Conservation (phyloP, 1,284 basidiomycete genomes). For the Cryptococcus deneoformans region DNA sequence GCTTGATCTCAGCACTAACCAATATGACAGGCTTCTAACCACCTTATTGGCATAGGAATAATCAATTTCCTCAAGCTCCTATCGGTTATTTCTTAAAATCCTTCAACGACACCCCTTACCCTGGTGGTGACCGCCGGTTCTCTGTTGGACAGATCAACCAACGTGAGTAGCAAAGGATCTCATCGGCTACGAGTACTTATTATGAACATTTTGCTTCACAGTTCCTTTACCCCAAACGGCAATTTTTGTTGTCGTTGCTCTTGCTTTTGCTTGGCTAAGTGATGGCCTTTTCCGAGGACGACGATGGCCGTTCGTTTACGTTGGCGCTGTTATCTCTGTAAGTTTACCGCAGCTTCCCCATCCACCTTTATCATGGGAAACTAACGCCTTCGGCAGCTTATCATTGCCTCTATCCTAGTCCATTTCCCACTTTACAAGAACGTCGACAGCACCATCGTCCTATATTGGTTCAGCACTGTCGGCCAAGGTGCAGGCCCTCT, state of each 20-base stretch:
- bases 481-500: constrained; percentile 18
- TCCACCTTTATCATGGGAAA: neutral
- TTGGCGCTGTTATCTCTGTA: constrained; percentile 22
- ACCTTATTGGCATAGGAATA: constrained; percentile 13
- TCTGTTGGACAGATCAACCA: constrained; percentile 11
- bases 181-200: neutral
- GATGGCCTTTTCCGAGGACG: constrained; percentile 32
- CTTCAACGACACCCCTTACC: constrained; percentile 37
- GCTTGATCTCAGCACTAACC: no score
- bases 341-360: neutral
- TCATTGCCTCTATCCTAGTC: constrained; percentile 21
- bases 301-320: constrained; percentile 35
- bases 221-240: constrained; percentile 24
- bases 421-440: constrained; percentile 28
- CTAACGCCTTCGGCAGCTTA: constrained; percentile 6
- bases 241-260: constrained; percentile 31
- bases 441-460: constrained; percentile 21
- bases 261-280: constrained; percentile 32
- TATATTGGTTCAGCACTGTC: constrained; percentile 26
- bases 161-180: neutral
- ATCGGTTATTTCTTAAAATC: constrained; percentile 41
- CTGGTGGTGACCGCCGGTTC: constrained; percentile 16
- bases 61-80: constrained; percentile 23
- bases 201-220: constrained; percentile 1
- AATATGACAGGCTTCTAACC: no score